These are phyloP conservation scores for Skeletonema menzelii DNA, from an alignment of 108 stramenopile genomes.

Conservation along the genomic window DNA sequence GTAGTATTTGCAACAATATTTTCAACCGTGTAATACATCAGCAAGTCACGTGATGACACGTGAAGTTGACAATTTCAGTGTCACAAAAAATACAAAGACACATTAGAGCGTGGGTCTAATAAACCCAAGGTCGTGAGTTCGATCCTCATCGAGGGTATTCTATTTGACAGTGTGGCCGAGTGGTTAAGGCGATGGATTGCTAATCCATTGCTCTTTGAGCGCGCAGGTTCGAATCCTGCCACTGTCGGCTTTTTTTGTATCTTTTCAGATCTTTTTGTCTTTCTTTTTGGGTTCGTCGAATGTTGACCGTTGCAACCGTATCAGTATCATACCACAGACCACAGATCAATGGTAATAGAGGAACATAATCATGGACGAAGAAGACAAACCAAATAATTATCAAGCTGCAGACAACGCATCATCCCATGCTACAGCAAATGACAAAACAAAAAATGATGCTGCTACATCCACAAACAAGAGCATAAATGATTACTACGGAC, in stretches of 20 bases:
- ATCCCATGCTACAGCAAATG: not conserved
- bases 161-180: conserved; percentile 78
- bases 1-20: too few relatives aligned
- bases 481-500: conserved; percentile 25
- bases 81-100: too few relatives aligned
- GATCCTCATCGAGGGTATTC: conserved; percentile 50
- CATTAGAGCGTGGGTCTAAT: conserved; percentile 69
- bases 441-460: not conserved
- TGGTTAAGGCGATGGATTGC: conserved; percentile 94
- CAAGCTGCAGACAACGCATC: not conserved
- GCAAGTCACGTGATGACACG: too few relatives aligned
- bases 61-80: too few relatives aligned
- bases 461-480: not conserved
- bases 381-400: too few relatives aligned
- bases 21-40: too few relatives aligned
- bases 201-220: conserved; percentile 88
- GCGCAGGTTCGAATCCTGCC: conserved; percentile 76
- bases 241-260: conserved; percentile 29
- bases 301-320: too few relatives aligned
- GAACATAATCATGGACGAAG: too few relatives aligned
- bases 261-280: too few relatives aligned
- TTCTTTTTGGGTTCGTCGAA: too few relatives aligned
- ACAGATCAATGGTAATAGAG: too few relatives aligned
- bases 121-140: conserved; percentile 72
- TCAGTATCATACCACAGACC: too few relatives aligned